Evolutionary conservation across 208 protist species (phyloP).

Genomic region (Trypanosomatidae sp.): DNA sequence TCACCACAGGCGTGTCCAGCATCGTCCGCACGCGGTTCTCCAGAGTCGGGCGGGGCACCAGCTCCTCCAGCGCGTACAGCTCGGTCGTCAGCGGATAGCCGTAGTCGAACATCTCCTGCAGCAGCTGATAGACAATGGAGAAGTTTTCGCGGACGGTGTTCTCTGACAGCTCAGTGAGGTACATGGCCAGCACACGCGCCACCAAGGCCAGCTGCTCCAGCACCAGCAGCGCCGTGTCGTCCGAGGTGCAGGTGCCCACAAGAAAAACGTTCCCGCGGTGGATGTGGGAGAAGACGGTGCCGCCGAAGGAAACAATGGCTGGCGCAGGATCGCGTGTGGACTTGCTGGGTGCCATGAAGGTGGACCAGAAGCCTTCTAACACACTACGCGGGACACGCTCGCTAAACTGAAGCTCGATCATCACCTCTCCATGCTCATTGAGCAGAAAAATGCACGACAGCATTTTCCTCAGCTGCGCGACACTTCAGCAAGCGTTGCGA

Average conservation of each 20-base stretch:
- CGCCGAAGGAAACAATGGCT: constrained; percentile 52
- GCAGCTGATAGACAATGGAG: constrained; percentile 88
- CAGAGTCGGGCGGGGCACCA: constrained; percentile 84
- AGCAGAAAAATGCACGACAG: constrained; percentile 80
- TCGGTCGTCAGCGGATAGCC: constrained; percentile 93
- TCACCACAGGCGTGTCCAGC: constrained; percentile 46
- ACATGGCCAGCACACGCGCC: constrained; percentile 57
- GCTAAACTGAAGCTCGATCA: constrained; percentile 88
- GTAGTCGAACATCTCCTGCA: constrained; percentile 92
- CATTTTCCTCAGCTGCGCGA: constrained; percentile 23
- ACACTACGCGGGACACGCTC: constrained; percentile 64
- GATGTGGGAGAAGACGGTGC: constrained; percentile 76
- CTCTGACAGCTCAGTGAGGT: constrained; percentile 79
- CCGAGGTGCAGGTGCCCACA: constrained; percentile 53
- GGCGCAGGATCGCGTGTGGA: constrained; percentile 36
- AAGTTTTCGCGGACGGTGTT: constrained; percentile 89
- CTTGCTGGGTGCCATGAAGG: constrained; percentile 42
- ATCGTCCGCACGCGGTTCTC: constrained; percentile 82
- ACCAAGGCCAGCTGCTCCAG: constrained; percentile 78
- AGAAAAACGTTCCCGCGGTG: constrained; percentile 74
- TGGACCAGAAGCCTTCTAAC: constrained; percentile 79
- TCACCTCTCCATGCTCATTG: constrained; percentile 75
- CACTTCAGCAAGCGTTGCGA: not conserved
- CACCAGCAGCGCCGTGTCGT: constrained; percentile 73
- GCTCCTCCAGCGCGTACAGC: constrained; percentile 77